A percentile compares a stretch with the other conserved stretches of the same genome.
Evolutionary conservation across 768 basidiomycete species (phyloP).

Genomic region (Mycena chlorophos): DNA sequence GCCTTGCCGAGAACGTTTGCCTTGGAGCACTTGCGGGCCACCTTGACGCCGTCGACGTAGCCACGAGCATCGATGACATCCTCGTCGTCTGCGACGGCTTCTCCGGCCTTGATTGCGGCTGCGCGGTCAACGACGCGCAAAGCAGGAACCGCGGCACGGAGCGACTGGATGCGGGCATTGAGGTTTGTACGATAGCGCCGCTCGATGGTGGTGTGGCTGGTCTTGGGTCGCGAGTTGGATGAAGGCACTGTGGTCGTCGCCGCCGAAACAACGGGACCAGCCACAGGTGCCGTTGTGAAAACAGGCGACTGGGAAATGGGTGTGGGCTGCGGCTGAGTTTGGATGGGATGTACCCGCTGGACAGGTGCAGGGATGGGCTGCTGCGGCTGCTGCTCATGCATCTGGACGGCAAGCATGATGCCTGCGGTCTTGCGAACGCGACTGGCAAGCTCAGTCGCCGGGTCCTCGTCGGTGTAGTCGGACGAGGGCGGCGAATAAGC

Average conservation of each 20-base stretch:
- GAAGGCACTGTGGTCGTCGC: constrained; percentile 16
- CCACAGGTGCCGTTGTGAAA: constrained; percentile 22
- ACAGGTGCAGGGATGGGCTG: constrained; percentile 24
- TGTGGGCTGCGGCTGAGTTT: constrained; percentile 26
- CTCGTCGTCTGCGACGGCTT: constrained; percentile 35
- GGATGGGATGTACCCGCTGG: constrained; percentile 19
- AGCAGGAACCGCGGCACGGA: constrained; percentile 81
- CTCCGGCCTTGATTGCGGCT: constrained; percentile 31
- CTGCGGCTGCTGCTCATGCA: constrained; percentile 33
- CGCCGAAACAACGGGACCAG: constrained; percentile 17
- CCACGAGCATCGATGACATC: constrained; percentile 80
- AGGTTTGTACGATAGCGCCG: constrained; percentile 86
- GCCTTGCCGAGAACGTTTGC: constrained; percentile 89
- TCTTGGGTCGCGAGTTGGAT: constrained; percentile 60
- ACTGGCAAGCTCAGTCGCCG: constrained; percentile 46
- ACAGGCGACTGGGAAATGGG: constrained; percentile 31
- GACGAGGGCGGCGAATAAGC: constrained; percentile 20
- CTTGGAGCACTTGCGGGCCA: constrained; percentile 88
- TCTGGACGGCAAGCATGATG: constrained; percentile 52
- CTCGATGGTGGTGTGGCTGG: constrained; percentile 88
- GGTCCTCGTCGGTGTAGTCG: constrained; percentile 26
- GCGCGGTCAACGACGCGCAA: constrained; percentile 59
- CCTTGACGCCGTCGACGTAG: constrained; percentile 89
- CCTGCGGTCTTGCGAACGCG: constrained; percentile 56
- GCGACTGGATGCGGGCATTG: constrained; percentile 79